A percentile compares a stretch with the other conserved stretches of the same genome.
Evolutionary conservation across 108 stramenopile species (phyloP).

Genomic region (Pseudonitzschia multiseries): DNA sequence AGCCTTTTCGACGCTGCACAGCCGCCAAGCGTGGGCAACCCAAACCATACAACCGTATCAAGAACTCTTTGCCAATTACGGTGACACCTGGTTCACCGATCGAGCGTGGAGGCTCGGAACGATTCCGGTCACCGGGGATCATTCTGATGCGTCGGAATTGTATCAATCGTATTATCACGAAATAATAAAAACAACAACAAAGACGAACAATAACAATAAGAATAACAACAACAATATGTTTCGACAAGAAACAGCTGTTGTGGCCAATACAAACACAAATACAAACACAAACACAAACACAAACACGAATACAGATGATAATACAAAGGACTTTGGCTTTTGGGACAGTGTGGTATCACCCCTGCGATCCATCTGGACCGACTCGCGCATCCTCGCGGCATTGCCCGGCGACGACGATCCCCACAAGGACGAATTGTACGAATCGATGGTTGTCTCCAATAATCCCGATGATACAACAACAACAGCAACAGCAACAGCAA

Average conservation of each 20-base stretch:
- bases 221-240: not conserved
- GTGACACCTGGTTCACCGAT: slow-evolving; percentile 18
- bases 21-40: slow-evolving; percentile 21
- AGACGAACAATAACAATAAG: not conserved
- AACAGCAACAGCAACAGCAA: too few species aligned
- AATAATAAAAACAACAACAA: not conserved
- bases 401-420: slow-evolving; percentile 27
- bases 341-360: slow-evolving; percentile 16
- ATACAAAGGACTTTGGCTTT: not conserved
- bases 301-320: not conserved
- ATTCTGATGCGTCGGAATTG: slow-evolving; percentile 15
- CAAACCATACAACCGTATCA: slow-evolving; percentile 42
- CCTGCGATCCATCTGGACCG: slow-evolving; percentile 14
- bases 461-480: too few species aligned
- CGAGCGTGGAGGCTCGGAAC: slow-evolving; percentile 28
- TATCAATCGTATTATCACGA: slow-evolving; percentile 18
- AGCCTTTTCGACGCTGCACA: slow-evolving; percentile 47
- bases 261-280: too few species aligned
- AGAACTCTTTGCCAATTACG: slow-evolving; percentile 52
- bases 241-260: too few species aligned
- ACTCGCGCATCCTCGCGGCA: slow-evolving; percentile 35
- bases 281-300: not conserved
- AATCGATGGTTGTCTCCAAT: too few species aligned
- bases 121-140: slow-evolving; percentile 37
- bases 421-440: too few species aligned